Evolutionary conservation across 1,139 yeast species (phyloP), one percentile per base, ranked within the genome.

Genomic region (Geotrichum europaeum): DNA sequence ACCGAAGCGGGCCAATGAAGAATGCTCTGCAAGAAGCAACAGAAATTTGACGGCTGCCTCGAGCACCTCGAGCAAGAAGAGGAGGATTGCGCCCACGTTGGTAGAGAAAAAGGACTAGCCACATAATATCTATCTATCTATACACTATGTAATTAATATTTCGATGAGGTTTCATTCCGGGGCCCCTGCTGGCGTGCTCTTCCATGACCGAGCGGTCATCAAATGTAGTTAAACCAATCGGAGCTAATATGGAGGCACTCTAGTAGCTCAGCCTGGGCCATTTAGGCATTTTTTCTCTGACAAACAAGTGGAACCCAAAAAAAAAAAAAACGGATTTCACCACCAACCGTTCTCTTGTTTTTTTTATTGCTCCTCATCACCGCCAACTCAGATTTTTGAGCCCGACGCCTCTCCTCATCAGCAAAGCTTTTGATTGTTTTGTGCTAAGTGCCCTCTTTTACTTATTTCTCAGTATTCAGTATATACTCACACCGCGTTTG

Each of bases 21-120:
- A 47, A 47, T 34, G 45, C 20, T 25, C 43, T 24, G 20, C 55
- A 7, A 47, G 18, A 22, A 20, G 18, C 52, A 40, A 30, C 51
- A 28, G 54, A 36, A 25, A 7, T 25, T n/a, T 51, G 28, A 20
- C 51, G 28, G 30, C 51, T 28, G 40, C 51, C 24, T 12, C 56
- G n/a, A 22, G 18, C 15, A 45, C 9, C 18, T 59, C 65, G 36
- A 77, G 75, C 64, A 75, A 77, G 60, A 79, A 79, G 66, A 75
- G 81, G 59, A 70, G 83, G 60, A 73, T 81, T 4, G 74, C 78
- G 0, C 84, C 85, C 7, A 80, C 81, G 2, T 68, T 79, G 54
- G 70, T 80, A 1, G 61, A 59, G 25, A 56, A 59, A 25, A 51
- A 30, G 13, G 40, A 56, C 22, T 53, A 55, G 51, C 22, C 36